Base-by-base conservation (phyloP, 306 rosid species). In the Vigna mungo region DNA sequence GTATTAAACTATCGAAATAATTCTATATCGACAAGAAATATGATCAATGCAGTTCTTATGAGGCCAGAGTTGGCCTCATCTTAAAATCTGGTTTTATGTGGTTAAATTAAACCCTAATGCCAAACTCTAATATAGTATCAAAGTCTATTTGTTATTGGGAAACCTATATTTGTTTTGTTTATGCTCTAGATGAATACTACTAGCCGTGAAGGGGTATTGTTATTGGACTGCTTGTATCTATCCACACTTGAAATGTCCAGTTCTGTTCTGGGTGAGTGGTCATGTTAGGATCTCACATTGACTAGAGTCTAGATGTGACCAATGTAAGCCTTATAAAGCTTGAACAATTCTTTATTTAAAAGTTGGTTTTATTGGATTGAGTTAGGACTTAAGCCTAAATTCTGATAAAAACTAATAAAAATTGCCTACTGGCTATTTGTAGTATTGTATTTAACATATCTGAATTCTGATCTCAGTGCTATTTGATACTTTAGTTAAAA, bases 401-500 rank as follows among this genome's bases (percentile, higher is more conserved):
- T 58, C 17, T 23, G 5, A 58, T 25, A 58, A 23, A 20, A 55
- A 56, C 37, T 25, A 9, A 13, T 55, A 11, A 15, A 37, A 74
- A 41, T 37, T 37, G 4, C 53, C 59, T 56, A 68, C 73, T 13
- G 10, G 61, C 78, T 62, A 25, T 62, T 46, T 61, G 15, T 69
- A 56, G 34, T 55, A 34, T 27, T 53, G n/a, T 72, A 65, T 43
- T 41, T 54, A 53, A 64, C 63, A 53, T 48, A 74, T 69, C 71
- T 72, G 72, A 64, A 44, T 68, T 66, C 59, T 68, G 78, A 68
- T 67, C 68, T 72, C 55, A 34, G 58, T 78, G 80, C 56, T 52
- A 20, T 78, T 52, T 20, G 16, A 69, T 68, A n/a, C 76, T 62
- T 67, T 27, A 52, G 67, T 36, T 73, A 17, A 21, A 59, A 21